Percentiles rank a stretch among this genome's conserved stretches.
phyloP scores from a whole-genome alignment of 1,139 yeast species.

The Suhomyces terraborum region DNA sequence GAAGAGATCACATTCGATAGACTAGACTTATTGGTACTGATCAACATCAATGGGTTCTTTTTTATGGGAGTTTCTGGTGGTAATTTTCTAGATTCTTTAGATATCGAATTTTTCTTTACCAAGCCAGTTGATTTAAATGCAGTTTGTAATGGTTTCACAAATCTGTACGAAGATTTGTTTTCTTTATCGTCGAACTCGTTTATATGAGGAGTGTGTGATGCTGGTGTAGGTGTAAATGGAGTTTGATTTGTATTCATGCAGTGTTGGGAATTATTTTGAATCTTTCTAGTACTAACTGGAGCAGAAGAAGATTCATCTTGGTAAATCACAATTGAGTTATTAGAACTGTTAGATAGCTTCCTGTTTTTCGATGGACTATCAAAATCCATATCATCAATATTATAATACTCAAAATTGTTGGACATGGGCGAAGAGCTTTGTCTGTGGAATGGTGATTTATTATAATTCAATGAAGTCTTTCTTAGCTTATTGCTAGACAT shows the following conservation, averaged over 20 bases:
- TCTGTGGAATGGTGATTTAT: conserved; percentile 25
- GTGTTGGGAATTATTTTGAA: conserved; percentile 7
- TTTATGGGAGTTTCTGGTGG: conserved; percentile 87
- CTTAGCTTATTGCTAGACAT: conserved; percentile 18
- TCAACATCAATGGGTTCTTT: conserved; percentile 50
- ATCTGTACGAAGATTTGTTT: conserved; percentile 55
- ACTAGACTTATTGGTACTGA: conserved; percentile 29
- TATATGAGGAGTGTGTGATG: conserved; percentile 3
- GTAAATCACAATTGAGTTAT: conserved; percentile 19
- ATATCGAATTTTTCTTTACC: conserved; percentile 64
- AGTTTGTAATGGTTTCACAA: conserved; percentile 81
- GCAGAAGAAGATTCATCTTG: conserved; percentile 16
- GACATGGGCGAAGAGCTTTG: conserved; percentile 21
- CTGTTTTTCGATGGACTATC: conserved; percentile 42
- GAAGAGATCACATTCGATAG: conserved; percentile 25
- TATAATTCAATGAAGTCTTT: conserved; percentile 18
- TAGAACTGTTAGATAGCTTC: conserved; percentile 28
- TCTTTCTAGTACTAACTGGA: conserved; percentile 13
- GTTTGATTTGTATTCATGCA: conserved; percentile 4
- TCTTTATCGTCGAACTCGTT: conserved; percentile 37
- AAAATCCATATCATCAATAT: conserved; percentile 33
- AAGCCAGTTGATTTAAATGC: conserved; percentile 81
- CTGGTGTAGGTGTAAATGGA: conserved; percentile 9
- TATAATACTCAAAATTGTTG: conserved; percentile 31
- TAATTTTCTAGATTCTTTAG: conserved; percentile 33